phyloP scores from a whole-genome alignment of 768 basidiomycete genomes.

The Lactarius indigo region DNA sequence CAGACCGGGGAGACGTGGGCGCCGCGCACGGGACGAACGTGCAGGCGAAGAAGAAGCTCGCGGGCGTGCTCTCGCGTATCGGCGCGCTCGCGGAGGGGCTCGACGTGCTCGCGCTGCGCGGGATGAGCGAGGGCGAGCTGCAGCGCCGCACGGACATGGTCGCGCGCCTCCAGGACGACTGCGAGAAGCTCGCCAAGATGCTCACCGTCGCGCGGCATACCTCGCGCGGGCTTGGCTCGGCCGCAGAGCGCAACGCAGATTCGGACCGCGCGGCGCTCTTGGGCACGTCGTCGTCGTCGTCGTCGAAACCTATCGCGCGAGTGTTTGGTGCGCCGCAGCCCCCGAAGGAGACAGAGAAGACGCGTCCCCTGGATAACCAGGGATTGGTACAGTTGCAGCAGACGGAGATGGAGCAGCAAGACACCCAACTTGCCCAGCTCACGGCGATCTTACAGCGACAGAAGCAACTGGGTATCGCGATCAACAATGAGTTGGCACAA shows the following conservation, averaged over 20 bases:
- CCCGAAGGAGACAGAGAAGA: constrained; percentile 72
- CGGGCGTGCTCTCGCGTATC: constrained; percentile 71
- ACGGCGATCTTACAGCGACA: constrained; percentile 82
- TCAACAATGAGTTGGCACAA: constrained; percentile 71
- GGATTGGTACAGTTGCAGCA: constrained; percentile 80
- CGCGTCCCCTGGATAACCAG: constrained; percentile 81
- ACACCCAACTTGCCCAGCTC: constrained; percentile 72
- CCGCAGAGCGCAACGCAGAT: constrained; percentile 42
- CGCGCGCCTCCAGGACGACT: constrained; percentile 83
- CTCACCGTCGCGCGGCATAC: constrained; percentile 68
- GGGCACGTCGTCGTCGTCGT: background rate
- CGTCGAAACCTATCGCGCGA: constrained; percentile 49
- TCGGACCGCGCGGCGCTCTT: constrained; percentile 66
- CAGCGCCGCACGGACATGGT: constrained; percentile 88
- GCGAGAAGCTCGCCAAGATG: constrained; percentile 83
- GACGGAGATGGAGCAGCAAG: constrained; percentile 79
- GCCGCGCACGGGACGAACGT: constrained; percentile 79
- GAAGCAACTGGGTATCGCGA: constrained; percentile 81
- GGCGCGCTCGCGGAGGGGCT: constrained; percentile 68
- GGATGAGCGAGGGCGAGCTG: constrained; percentile 90
- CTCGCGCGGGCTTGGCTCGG: constrained; percentile 37
- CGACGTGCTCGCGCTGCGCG: constrained; percentile 57
- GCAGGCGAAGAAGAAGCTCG: constrained; percentile 81
- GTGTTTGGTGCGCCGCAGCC: constrained; percentile 73
- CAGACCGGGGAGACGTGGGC: constrained; percentile 66